Evolutionary conservation across 164 flowering plant genomes (phyloP), one percentile per base, ranked within the genome.

Genomic region (Stephania yunnanensis): DNA sequence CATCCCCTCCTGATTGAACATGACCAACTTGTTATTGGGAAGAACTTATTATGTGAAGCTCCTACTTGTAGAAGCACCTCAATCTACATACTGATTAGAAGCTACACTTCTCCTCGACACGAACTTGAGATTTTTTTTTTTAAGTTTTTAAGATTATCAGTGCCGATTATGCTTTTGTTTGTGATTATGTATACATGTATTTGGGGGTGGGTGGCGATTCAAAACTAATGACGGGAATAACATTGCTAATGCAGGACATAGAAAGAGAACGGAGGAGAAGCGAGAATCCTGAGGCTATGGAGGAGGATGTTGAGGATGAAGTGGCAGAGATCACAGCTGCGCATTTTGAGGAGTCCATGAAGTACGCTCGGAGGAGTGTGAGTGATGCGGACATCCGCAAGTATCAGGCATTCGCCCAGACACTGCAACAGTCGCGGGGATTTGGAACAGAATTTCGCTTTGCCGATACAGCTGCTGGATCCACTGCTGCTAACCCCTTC

Each of bases 291-390:
- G 95, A 89, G 82, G 92, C 92, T 0, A 89, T 90, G 97, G 97
- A 91, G 80, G 95, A 91, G 80, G 94, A 90, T 72, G 88, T 80
- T 2, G 92, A 90, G n/a, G 97, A 91, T 65, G 96, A 91, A 70
- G 89, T 92, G 68, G 81, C 91, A 0, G 95, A 92, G 84, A 92
- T 92, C 74, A 91, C 78, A 75, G 86, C 95, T 20, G 87, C 86
- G 30, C 97, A 92, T 69, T 92, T 92, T 71, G 97, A 92, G 79
- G 97, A 92, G 69, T 88, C 97, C 0, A 92, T 92, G 97, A 92
- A 90, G 81, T 92, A 58, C 73, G 97, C 97, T 5, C 80, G 97
- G 2, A 80, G 93, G 82, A 90, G 95, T 84, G 97, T 92, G 20
- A 90, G 95, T 36, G 93, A 92, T 83, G 95, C 97, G 2, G 95